These are phyloP conservation scores for Coprinellus micaceus DNA, from an alignment of 768 basidiomycete species.

Conservation along the genomic window DNA sequence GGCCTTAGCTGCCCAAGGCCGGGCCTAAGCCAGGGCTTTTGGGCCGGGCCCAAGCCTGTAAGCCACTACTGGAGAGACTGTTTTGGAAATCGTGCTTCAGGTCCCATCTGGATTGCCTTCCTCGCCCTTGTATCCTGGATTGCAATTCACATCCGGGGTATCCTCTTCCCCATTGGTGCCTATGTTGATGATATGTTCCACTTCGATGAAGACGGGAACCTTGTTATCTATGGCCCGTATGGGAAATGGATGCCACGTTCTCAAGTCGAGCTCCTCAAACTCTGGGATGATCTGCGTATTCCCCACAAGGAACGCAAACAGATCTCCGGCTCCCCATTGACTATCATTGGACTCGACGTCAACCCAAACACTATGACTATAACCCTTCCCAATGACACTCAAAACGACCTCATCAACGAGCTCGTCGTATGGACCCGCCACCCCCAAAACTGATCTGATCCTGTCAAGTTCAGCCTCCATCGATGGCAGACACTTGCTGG, in stretches of 20 bases:
- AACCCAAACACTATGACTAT: conserved; percentile 29
- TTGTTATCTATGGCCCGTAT: conserved; percentile 29
- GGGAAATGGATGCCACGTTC: conserved; percentile 17
- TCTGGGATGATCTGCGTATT: conserved; percentile 38
- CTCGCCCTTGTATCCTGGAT: conserved; percentile 35
- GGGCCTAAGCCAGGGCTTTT: conserved; percentile 3
- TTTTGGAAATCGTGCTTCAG: conserved; percentile 23
- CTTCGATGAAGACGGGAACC: conserved; percentile 14
- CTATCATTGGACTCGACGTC: conserved; percentile 37
- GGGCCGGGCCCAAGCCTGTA: conserved; percentile 3
- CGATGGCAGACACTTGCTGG: conserved; percentile 22
- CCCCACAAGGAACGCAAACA: conserved; percentile 42
- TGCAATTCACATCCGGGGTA: conserved; percentile 15
- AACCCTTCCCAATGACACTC: conserved; percentile 16
- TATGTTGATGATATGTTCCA: conserved; percentile 36
- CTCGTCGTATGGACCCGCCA: not conserved
- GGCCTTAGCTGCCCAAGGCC: conserved; percentile 1
- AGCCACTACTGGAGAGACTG: not conserved
- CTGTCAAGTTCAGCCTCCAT: conserved; percentile 10
- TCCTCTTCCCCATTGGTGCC: conserved; percentile 16
- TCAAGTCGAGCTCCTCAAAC: conserved; percentile 30
- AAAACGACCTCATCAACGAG: conserved; percentile 4
- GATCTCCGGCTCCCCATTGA: conserved; percentile 23
- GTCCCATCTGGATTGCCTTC: conserved; percentile 26
- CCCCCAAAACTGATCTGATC: conserved; percentile 12